These are phyloP conservation scores for Diutina pseudorugosa DNA, from an alignment of 1,139 yeast genomes.

Conservation along the genomic window DNA sequence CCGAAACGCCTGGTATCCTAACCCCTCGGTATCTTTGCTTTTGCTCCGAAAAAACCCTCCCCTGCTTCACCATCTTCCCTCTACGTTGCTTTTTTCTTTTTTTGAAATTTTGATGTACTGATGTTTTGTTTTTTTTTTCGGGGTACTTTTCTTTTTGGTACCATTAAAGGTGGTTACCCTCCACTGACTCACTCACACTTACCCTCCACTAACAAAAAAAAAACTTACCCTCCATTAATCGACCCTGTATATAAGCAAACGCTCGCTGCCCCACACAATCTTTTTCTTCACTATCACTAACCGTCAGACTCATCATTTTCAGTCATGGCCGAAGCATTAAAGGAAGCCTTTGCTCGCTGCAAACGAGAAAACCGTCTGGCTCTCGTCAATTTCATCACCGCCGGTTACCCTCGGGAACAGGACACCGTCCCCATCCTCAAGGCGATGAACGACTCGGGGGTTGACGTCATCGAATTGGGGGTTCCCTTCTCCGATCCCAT, in stretches of 20 bases:
- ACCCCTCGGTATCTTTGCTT: too few relatives aligned
- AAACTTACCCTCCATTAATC: background rate
- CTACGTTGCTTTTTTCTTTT: background rate
- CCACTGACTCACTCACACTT: background rate
- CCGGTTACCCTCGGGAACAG: slow-evolving; percentile 81
- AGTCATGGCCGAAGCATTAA: slow-evolving; percentile 52
- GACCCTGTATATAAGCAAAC: background rate
- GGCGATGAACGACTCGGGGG: slow-evolving; percentile 91
- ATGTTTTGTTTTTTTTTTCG: too few relatives aligned
- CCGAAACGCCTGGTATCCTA: too few relatives aligned
- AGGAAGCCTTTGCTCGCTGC: slow-evolving; percentile 62
- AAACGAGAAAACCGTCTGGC: slow-evolving; percentile 74
- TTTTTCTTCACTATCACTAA: background rate
- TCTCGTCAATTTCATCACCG: slow-evolving; percentile 83
- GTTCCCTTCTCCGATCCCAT: slow-evolving; percentile 98
- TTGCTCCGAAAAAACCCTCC: too few relatives aligned
- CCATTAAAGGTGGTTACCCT: too few relatives aligned
- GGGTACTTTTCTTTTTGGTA: too few relatives aligned
- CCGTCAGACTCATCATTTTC: background rate
- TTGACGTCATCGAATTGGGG: slow-evolving; percentile 88
- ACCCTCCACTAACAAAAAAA: background rate
- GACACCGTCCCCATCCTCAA: slow-evolving; percentile 79
- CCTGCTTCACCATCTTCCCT: background rate
- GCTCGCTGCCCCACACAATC: background rate
- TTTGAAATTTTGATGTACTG: too few relatives aligned